Evolutionary conservation across 2,329 filamentous ascomycete genomes (phyloP), one percentile per base, ranked within the genome.

Genomic region (Cylindrodendrum hubeiense): DNA sequence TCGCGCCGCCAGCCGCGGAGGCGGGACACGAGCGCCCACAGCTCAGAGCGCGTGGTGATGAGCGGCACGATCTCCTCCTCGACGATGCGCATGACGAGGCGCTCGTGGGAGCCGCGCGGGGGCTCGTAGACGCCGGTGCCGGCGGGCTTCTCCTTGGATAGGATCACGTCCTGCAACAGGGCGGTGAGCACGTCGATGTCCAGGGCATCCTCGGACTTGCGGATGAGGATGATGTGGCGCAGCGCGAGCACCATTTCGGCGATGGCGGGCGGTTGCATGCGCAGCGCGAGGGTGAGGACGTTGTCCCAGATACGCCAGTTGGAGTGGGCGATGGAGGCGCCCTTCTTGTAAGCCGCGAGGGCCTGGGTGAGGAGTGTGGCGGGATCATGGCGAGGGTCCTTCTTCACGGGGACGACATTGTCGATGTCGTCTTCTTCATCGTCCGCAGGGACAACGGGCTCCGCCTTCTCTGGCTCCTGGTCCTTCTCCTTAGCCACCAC

Each of bases 231-330:
- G 55, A 98, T 86, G 66, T 91, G 89, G 43, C 87, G 88, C 64
- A 96, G 86, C 0, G 93, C 93, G 5, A 91, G 85, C 33, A 97
- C 82, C 54, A 97, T 88, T 67, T 98, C 94, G 0, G 84, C 79
- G 75, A 94, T 90, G 1, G 91, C 89, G 0, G 93, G 91, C 0
- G 95, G 95, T 1, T 85, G 86, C 28, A 96, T 87, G 2, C 93
- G 92, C 0, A 93, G 89, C 0, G 93, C 92, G 22, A 98, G 90
- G 0, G 94, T 96, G 62, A 99, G 88, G 17, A 98, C 91, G 74
- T 99, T 99, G 77, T 97, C 93, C 95, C 95, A 98, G 78, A 99
- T 98, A 71, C 93, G 90, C 87, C 92, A 93, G 81, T 95, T 95
- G 72, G 94, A 91, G 78, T 93, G 88, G 54, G 97, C 94, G 24